Evolutionary conservation across 2,329 filamentous ascomycete species (phyloP).

Genomic region (Aspergillus amoenus): DNA sequence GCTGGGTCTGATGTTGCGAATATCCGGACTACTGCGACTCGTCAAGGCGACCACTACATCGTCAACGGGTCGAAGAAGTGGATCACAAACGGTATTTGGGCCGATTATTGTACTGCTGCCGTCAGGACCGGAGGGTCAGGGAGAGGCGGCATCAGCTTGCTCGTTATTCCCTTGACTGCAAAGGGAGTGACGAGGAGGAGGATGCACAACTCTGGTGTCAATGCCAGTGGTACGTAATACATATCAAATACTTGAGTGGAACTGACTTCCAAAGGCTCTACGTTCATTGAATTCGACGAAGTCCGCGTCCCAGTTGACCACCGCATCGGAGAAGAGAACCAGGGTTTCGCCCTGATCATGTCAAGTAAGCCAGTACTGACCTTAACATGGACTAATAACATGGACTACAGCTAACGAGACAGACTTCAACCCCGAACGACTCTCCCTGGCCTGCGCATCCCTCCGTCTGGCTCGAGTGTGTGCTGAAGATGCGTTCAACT

Average conservation of each 20-base stretch:
- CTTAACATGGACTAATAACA: neutral
- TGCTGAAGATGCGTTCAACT: slow-evolving; percentile 60
- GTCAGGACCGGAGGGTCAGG: slow-evolving; percentile 61
- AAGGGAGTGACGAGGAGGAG: slow-evolving; percentile 53
- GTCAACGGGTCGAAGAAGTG: slow-evolving; percentile 70
- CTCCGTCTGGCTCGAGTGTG: slow-evolving; percentile 63
- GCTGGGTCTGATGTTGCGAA: slow-evolving; percentile 65
- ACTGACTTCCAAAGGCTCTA: slow-evolving; percentile 38
- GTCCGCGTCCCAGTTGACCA: slow-evolving; percentile 69
- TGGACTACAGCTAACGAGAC: neutral
- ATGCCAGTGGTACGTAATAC: slow-evolving; percentile 54
- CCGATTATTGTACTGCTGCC: slow-evolving; percentile 62
- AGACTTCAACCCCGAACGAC: slow-evolving; percentile 74
- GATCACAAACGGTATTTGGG: slow-evolving; percentile 64
- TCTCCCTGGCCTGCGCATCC: slow-evolving; percentile 63
- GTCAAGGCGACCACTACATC: slow-evolving; percentile 54
- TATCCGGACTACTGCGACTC: slow-evolving; percentile 59
- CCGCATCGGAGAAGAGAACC: slow-evolving; percentile 66
- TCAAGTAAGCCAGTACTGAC: slow-evolving; percentile 46
- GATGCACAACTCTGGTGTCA: slow-evolving; percentile 66
- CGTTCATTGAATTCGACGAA: slow-evolving; percentile 70
- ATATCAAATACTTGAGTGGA: neutral
- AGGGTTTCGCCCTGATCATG: slow-evolving; percentile 72
- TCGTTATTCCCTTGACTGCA: slow-evolving; percentile 66
- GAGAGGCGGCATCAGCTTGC: slow-evolving; percentile 59